These are phyloP conservation scores for Termitomyces sp. DNA, from an alignment of 768 basidiomycete genomes.

Conservation along the genomic window DNA sequence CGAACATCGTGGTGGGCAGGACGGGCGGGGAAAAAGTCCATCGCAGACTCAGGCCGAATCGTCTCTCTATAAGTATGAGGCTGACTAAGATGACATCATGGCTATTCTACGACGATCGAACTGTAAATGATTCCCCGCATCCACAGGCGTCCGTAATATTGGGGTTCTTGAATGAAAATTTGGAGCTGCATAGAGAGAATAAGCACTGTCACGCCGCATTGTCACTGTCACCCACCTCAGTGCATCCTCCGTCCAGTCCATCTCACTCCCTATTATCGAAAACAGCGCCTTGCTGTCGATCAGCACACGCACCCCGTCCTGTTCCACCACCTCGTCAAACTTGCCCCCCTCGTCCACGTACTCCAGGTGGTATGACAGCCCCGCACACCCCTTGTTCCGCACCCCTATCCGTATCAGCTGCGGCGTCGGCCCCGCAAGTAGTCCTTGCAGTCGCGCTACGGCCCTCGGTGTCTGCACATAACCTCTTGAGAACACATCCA, in stretches of 20 bases:
- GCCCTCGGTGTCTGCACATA: constrained; percentile 72
- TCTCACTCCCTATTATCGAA: constrained; percentile 96
- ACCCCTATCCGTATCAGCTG: constrained; percentile 94
- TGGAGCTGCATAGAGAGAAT: constrained; percentile 44
- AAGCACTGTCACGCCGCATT: background rate
- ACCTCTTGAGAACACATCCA: constrained; percentile 1
- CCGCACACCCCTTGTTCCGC: constrained; percentile 97
- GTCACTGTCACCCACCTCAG: constrained; percentile 55
- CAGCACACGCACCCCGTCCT: constrained; percentile 90
- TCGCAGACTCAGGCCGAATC: no score
- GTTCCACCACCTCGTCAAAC: constrained; percentile 96
- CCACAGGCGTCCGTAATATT: constrained; percentile 95
- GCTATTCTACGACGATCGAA: constrained; percentile 28
- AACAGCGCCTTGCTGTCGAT: constrained; percentile 97
- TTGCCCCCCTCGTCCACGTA: constrained; percentile 87
- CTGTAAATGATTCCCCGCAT: constrained; percentile 89
- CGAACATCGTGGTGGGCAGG: constrained; percentile 26
- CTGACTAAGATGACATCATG: constrained; percentile 16
- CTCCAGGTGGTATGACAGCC: constrained; percentile 82
- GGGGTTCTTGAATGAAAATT: constrained; percentile 84
- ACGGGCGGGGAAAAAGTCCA: constrained; percentile 40
- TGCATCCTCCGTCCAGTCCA: constrained; percentile 96
- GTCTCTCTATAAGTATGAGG: background rate
- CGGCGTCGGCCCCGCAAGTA: constrained; percentile 81
- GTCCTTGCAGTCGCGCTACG: constrained; percentile 63